Conservation (phyloP, 176 grass and related monocot genomes). For the Urochloa ruziziensis region DNA sequence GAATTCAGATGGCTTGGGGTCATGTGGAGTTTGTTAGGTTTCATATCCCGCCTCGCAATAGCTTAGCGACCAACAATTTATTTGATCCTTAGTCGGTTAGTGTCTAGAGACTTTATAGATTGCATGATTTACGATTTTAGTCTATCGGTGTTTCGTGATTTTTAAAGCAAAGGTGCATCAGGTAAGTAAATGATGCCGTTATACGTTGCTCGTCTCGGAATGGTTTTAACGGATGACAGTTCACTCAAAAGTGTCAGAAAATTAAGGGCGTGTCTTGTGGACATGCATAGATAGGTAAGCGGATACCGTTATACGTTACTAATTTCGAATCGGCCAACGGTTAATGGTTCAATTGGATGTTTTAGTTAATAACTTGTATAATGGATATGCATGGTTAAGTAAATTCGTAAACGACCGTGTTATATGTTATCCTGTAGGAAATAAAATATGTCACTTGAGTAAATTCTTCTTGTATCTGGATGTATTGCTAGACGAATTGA, state of each 20-base stretch:
- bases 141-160: not conserved
- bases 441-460: not conserved
- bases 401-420: not conserved
- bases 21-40: not conserved
- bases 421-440: not conserved
- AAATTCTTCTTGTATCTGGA: not conserved
- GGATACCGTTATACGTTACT: not conserved
- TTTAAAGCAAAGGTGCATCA: too few species aligned
- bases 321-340: not conserved
- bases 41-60: too few species aligned
- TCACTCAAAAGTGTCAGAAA: too few species aligned
- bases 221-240: not conserved
- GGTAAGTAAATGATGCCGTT: not conserved
- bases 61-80: not conserved
- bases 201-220: not conserved
- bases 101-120: too few species aligned
- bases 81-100: not conserved
- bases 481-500: not conserved
- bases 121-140: too few species aligned
- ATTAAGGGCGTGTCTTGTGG: too few species aligned
- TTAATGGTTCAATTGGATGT: accelerated
- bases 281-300: too few species aligned
- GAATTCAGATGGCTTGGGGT: not conserved
- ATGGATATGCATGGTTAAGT: not conserved
- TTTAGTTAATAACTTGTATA: not conserved